Percentiles rank a stretch among this genome's conserved stretches.
phyloP scores from a whole-genome alignment of 140 eudicot genomes.

The Flaveria floridana region DNA sequence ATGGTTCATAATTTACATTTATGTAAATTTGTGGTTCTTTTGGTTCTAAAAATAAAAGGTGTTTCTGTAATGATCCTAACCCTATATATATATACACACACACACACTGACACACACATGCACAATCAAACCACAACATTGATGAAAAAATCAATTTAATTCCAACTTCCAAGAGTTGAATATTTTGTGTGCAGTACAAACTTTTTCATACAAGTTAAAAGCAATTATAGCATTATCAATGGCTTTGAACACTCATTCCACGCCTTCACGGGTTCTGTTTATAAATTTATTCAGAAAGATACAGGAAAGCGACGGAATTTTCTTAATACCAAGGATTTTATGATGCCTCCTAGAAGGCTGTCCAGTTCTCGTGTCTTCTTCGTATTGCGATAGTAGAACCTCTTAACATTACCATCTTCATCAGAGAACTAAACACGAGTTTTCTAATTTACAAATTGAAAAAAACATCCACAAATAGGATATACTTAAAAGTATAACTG shows the following conservation, averaged over 20 bases:
- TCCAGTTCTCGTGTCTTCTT: slow-evolving; percentile 88
- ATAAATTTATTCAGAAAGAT: neutral
- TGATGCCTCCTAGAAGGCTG: slow-evolving; percentile 88
- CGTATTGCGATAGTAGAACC: slow-evolving; percentile 68
- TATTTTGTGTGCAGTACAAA: no score
- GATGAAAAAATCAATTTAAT: no score
- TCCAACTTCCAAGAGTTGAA: no score
- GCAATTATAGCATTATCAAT: no score
- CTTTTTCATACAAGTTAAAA: no score
- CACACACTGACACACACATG: no score
- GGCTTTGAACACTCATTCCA: neutral
- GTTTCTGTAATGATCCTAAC: no score
- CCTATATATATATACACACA: no score
- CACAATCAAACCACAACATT: no score
- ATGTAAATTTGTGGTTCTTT: no score
- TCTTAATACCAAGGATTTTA: slow-evolving; percentile 71
- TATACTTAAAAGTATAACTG: slow-evolving; percentile 7
- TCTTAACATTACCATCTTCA: slow-evolving; percentile 64
- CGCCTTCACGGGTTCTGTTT: neutral
- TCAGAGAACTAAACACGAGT: slow-evolving; percentile 61
- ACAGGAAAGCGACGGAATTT: slow-evolving; percentile 1
- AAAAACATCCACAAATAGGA: slow-evolving; percentile 10
- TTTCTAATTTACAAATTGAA: neutral
- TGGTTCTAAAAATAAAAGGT: no score
- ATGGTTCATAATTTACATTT: no score